These are phyloP conservation scores for Capsicum chinense DNA, from an alignment of 257 asterid species.

Conservation along the genomic window DNA sequence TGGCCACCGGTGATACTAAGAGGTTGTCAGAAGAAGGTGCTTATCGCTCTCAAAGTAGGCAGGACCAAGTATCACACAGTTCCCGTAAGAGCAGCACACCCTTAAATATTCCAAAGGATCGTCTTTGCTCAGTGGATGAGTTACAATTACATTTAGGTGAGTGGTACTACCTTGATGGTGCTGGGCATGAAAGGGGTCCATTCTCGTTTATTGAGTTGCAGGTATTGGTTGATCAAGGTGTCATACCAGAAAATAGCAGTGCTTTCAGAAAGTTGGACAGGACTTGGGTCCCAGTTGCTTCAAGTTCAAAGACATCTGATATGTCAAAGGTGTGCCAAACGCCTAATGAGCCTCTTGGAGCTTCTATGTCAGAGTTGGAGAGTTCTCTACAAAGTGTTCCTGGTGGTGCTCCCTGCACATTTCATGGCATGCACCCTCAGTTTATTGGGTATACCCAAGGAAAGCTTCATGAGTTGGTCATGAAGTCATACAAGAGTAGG, in stretches of 20 bases:
- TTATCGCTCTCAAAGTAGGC: slow-evolving; percentile 48
- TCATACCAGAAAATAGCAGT: slow-evolving; percentile 76
- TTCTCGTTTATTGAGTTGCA: slow-evolving; percentile 77
- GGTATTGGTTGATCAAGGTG: slow-evolving; percentile 79
- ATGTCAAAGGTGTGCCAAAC: slow-evolving; percentile 43
- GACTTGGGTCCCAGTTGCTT: slow-evolving; percentile 85
- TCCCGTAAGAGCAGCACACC: slow-evolving; percentile 52
- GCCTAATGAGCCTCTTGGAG: slow-evolving; percentile 35
- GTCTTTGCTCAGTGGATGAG: slow-evolving; percentile 71
- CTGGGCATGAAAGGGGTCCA: slow-evolving; percentile 98
- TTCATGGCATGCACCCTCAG: slow-evolving; percentile 86
- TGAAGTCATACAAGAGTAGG: slow-evolving; percentile 96
- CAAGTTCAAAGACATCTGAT: slow-evolving; percentile 44
- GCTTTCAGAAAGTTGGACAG: slow-evolving; percentile 81
- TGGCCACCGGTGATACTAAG: slow-evolving; percentile 64
- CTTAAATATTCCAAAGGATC: slow-evolving; percentile 61
- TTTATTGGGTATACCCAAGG: slow-evolving; percentile 93
- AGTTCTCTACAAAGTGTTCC: slow-evolving; percentile 37
- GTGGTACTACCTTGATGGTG: slow-evolving; percentile 97
- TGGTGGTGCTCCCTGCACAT: slow-evolving; percentile 47
- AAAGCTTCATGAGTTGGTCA: slow-evolving; percentile 94
- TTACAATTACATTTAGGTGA: slow-evolving; percentile 78
- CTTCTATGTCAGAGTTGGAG: slow-evolving; percentile 45
- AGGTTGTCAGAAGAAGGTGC: slow-evolving; percentile 73
- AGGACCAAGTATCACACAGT: slow-evolving; percentile 62